These are phyloP conservation scores for Lachnellula subtilissima DNA, from an alignment of 2,329 filamentous ascomycete species.

Conservation along the genomic window DNA sequence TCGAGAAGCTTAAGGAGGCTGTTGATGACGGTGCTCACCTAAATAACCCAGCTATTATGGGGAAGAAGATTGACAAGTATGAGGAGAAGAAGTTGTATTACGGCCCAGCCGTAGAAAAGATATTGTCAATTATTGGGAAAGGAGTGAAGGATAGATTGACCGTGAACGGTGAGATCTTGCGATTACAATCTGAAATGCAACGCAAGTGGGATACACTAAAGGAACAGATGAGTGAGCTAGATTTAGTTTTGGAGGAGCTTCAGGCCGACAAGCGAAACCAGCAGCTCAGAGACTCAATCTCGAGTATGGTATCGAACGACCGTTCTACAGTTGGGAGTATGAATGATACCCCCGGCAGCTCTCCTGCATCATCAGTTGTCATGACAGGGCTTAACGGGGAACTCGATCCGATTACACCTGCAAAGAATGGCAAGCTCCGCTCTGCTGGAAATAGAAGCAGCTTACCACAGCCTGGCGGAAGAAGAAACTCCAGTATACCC, in stretches of 20 bases:
- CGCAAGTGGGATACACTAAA: slow-evolving; percentile 75
- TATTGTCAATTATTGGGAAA: slow-evolving; percentile 88
- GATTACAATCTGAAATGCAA: slow-evolving; percentile 80
- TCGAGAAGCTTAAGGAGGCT: slow-evolving; percentile 74
- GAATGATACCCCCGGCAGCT: slow-evolving; percentile 48
- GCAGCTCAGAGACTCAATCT: slow-evolving; percentile 85
- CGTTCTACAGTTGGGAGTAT: slow-evolving; percentile 45
- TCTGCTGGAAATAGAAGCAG: slow-evolving; percentile 16
- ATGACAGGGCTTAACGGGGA: slow-evolving; percentile 44
- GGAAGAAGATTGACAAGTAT: slow-evolving; percentile 86
- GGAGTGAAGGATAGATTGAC: slow-evolving; percentile 94
- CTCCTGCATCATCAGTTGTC: slow-evolving; percentile 62
- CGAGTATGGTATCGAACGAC: slow-evolving; percentile 63
- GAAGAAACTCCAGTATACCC: slow-evolving; percentile 43
- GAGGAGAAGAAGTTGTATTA: slow-evolving; percentile 95
- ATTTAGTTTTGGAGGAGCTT: slow-evolving; percentile 69
- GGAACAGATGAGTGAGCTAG: slow-evolving; percentile 71
- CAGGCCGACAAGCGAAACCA: slow-evolving; percentile 59
- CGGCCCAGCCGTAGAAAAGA: slow-evolving; percentile 84
- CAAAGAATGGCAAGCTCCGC: slow-evolving; percentile 30
- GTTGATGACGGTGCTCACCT: slow-evolving; percentile 71
- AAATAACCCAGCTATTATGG: slow-evolving; percentile 63
- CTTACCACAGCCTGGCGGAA: slow-evolving; percentile 40
- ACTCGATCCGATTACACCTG: slow-evolving; percentile 29
- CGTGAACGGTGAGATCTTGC: slow-evolving; percentile 90